phyloP scores from a whole-genome alignment of 1,139 yeast genomes.

The Barnettozyma hawaiiensis region DNA sequence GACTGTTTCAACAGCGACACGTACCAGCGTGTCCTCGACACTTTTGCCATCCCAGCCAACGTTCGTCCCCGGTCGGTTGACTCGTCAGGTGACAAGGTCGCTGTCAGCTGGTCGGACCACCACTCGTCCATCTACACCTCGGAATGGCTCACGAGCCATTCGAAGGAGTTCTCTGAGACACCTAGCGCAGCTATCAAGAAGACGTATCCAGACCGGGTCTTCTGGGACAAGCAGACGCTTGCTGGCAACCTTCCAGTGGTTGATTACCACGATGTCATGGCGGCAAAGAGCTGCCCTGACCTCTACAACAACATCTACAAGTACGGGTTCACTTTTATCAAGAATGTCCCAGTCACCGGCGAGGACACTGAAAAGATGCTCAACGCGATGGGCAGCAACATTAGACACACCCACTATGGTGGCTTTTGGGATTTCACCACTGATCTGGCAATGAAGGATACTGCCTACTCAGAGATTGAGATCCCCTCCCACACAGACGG shows the following conservation, averaged over 20 bases:
- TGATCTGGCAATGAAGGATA: slow-evolving; percentile 64
- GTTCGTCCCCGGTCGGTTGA: slow-evolving; percentile 33
- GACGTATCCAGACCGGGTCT: slow-evolving; percentile 24
- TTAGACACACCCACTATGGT: slow-evolving; percentile 72
- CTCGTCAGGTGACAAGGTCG: slow-evolving; percentile 22
- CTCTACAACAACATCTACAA: slow-evolving; percentile 56
- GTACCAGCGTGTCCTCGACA: slow-evolving; percentile 58
- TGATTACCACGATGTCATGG: slow-evolving; percentile 35
- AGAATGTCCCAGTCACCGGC: slow-evolving; percentile 57
- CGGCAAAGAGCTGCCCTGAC: slow-evolving; percentile 30
- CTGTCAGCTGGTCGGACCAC: slow-evolving; percentile 41
- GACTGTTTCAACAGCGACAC: slow-evolving; percentile 55
- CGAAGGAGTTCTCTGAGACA: slow-evolving; percentile 45
- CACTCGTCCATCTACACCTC: slow-evolving; percentile 45
- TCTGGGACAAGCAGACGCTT: slow-evolving; percentile 50
- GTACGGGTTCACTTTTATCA: slow-evolving; percentile 61
- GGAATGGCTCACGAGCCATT: slow-evolving; percentile 54
- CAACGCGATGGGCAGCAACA: slow-evolving; percentile 50
- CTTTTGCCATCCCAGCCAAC: slow-evolving; percentile 43
- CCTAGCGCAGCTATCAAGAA: slow-evolving; percentile 29
- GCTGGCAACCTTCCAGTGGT: slow-evolving; percentile 43
- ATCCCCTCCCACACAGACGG: slow-evolving; percentile 72
- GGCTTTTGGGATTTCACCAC: slow-evolving; percentile 82
- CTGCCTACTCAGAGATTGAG: slow-evolving; percentile 69
- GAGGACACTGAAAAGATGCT: slow-evolving; percentile 57